These are phyloP conservation scores for Colletotrichum sp. DNA, from an alignment of 2,329 filamentous ascomycete genomes.

Conservation along the genomic window DNA sequence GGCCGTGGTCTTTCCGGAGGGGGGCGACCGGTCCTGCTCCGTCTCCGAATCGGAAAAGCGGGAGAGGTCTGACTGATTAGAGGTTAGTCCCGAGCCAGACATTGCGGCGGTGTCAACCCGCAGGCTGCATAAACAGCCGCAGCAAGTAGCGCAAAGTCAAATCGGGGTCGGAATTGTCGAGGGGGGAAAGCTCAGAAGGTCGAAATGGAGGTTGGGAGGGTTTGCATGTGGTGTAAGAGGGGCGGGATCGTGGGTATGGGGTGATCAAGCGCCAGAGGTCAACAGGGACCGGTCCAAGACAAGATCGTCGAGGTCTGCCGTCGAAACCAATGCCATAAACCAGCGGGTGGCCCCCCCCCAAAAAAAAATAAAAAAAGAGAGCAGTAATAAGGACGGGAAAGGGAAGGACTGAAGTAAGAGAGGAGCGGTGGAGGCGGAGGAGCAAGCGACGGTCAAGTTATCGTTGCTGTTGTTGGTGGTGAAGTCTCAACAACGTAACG, in stretches of 20 bases:
- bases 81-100: constrained; percentile 36
- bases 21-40: constrained; percentile 35
- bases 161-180: neutral
- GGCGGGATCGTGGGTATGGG: neutral
- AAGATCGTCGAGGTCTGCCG: neutral
- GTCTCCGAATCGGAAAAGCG: constrained; percentile 49
- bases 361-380: too few relatives aligned
- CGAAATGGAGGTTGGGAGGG: neutral
- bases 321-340: neutral
- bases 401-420: neutral
- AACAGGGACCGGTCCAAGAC: neutral
- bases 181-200: neutral
- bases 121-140: constrained; percentile 2
- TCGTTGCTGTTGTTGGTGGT: neutral
- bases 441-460: neutral
- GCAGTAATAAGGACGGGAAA: neutral
- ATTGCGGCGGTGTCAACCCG: constrained; percentile 7
- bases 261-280: neutral
- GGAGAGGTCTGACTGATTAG: constrained; percentile 34
- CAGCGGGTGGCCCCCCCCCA: neutral
- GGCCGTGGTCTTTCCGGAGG: constrained; percentile 40
- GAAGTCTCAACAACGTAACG: neutral
- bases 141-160: neutral
- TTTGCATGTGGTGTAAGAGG: neutral
- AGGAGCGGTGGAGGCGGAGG: neutral